phyloP scores from a whole-genome alignment of 768 basidiomycete genomes.

The Tulasnella sp. region DNA sequence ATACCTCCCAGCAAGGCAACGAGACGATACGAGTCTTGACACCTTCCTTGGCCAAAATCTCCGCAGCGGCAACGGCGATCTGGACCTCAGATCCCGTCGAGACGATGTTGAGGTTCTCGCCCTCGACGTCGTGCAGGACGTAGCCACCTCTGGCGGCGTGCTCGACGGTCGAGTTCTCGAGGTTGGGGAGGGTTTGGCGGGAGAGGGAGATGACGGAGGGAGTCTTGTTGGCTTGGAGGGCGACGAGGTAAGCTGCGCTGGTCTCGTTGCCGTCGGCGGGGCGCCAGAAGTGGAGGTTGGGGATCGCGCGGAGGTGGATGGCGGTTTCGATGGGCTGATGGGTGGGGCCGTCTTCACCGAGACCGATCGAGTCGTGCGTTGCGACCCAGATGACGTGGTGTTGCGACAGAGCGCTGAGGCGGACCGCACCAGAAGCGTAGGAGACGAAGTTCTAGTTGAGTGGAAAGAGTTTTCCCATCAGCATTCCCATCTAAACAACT shows the following conservation, averaged over 20 bases:
- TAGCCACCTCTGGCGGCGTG: conserved; percentile 78
- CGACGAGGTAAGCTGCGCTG: conserved; percentile 79
- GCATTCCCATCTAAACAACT: not conserved
- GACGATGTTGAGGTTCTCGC: conserved; percentile 82
- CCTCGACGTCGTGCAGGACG: conserved; percentile 67
- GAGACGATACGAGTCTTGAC: conserved; percentile 74
- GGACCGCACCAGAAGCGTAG: conserved; percentile 86
- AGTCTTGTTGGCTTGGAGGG: conserved; percentile 60
- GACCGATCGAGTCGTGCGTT: conserved; percentile 91
- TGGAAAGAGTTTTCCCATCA: not conserved
- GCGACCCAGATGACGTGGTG: conserved; percentile 94
- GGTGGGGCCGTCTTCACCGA: conserved; percentile 89
- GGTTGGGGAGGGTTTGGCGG: conserved; percentile 86
- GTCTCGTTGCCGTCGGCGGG: conserved; percentile 96
- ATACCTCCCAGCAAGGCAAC: conserved; percentile 83
- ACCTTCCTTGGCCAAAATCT: conserved; percentile 63
- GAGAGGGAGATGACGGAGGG: conserved; percentile 78
- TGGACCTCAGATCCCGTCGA: conserved; percentile 80
- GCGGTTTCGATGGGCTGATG: conserved; percentile 92
- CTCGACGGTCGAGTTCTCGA: conserved; percentile 79
- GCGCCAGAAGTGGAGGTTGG: conserved; percentile 88
- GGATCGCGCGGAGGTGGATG: conserved; percentile 74
- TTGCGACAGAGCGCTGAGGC: conserved; percentile 77
- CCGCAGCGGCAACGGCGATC: conserved; percentile 79
- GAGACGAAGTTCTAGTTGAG: conserved; percentile 72